Percentiles rank a stretch among this genome's conserved stretches.
These are phyloP conservation scores for Diaporthe sp. DNA, from an alignment of 2,329 filamentous ascomycete genomes.

Conservation along the genomic window DNA sequence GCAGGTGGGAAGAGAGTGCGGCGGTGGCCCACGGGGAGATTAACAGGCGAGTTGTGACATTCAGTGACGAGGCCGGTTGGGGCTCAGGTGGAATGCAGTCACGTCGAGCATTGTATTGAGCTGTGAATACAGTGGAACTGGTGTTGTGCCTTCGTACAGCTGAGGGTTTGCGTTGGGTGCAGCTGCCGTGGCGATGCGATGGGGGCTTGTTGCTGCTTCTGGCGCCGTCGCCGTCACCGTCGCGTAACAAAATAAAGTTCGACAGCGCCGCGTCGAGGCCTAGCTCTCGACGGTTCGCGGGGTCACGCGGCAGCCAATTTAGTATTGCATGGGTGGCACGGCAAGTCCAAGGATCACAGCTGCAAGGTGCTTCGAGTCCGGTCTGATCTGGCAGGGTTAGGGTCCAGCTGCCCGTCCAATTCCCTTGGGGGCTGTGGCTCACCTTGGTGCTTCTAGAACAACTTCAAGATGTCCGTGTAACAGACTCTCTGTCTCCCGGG, in stretches of 20 bases:
- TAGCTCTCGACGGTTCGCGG: conserved; percentile 18
- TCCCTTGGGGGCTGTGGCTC: background rate
- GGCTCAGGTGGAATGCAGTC: background rate
- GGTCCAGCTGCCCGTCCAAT: background rate
- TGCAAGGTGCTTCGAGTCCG: background rate
- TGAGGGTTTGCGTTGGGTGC: background rate
- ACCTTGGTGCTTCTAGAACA: conserved; percentile 1
- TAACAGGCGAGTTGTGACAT: background rate
- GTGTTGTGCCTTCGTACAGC: background rate
- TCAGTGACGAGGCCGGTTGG: conserved; percentile 11
- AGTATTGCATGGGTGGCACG: background rate
- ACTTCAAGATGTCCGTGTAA: background rate
- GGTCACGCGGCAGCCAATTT: conserved; percentile 27
- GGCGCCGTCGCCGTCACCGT: background rate
- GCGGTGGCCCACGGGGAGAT: background rate
- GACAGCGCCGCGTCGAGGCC: background rate
- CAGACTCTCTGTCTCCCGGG: background rate
- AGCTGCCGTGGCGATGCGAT: background rate
- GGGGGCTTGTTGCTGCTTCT: background rate
- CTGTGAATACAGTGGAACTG: background rate
- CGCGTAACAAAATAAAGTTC: conserved; percentile 22
- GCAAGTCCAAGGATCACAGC: conserved; percentile 1
- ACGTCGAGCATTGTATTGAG: background rate
- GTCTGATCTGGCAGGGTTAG: background rate
- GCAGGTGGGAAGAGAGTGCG: background rate